phyloP scores from a whole-genome alignment of 2,329 filamentous ascomycete genomes.

The Colletotrichum acutatum region DNA sequence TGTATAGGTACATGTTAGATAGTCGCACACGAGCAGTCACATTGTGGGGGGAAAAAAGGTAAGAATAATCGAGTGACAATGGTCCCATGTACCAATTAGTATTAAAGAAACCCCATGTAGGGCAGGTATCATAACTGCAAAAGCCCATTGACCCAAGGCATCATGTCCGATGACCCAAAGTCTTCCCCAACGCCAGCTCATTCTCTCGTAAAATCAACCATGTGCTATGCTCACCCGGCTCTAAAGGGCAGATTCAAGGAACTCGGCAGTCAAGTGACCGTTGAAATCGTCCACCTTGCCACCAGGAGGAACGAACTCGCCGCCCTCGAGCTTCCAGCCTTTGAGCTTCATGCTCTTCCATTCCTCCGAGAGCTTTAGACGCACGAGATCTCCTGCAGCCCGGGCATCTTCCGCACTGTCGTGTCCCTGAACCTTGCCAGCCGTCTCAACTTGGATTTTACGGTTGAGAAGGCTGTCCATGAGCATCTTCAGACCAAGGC shows the following conservation, averaged over 20 bases:
- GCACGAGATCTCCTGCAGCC: constrained; percentile 87
- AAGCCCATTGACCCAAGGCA: constrained; percentile 5
- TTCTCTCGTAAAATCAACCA: not conserved
- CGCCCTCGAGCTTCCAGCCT: constrained; percentile 74
- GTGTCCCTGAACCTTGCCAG: constrained; percentile 70
- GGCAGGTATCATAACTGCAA: constrained; percentile 4
- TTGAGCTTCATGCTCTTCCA: constrained; percentile 75
- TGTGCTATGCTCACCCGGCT: not conserved
- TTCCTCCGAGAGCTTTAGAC: constrained; percentile 74
- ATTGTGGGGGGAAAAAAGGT: not conserved
- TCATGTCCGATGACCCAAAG: not conserved
- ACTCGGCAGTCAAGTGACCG: constrained; percentile 49
- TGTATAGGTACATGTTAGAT: too few relatives aligned
- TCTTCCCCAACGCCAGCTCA: constrained; percentile 18
- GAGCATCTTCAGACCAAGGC: constrained; percentile 81
- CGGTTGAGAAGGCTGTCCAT: constrained; percentile 76
- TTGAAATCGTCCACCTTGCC: constrained; percentile 32
- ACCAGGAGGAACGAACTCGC: constrained; percentile 54
- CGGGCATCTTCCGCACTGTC: constrained; percentile 93
- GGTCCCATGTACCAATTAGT: not conserved
- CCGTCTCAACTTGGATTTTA: constrained; percentile 79
- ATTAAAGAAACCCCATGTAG: not conserved
- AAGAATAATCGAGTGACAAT: not conserved
- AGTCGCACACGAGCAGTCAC: not conserved
- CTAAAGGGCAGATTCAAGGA: constrained; percentile 46